Percentiles rank a stretch among this genome's conserved stretches.
These are phyloP conservation scores for Pestalotiopsis sp. DNA, from an alignment of 2,329 filamentous ascomycete species.

Conservation along the genomic window DNA sequence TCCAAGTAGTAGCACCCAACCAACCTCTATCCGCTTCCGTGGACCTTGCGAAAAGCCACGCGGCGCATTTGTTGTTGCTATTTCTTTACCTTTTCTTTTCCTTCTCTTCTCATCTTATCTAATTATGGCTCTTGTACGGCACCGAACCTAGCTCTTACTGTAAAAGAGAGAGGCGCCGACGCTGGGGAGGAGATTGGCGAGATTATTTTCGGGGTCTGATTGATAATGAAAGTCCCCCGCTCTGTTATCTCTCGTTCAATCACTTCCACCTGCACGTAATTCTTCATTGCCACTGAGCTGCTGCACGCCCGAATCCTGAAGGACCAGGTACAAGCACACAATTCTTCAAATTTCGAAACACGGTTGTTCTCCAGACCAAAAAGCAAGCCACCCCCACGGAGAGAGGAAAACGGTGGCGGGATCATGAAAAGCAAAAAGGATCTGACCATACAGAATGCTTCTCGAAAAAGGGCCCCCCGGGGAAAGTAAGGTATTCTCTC, in stretches of 20 bases:
- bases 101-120: neutral
- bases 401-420: neutral
- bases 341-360: neutral
- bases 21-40: no score
- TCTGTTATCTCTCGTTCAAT: neutral
- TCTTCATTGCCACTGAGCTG: neutral
- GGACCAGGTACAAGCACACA: neutral
- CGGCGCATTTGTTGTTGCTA: neutral
- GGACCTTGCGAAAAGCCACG: neutral
- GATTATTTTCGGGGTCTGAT: neutral
- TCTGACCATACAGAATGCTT: neutral
- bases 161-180: neutral
- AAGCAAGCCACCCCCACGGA: neutral
- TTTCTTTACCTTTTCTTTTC: neutral
- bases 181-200: neutral
- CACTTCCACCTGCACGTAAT: neutral
- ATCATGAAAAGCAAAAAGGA: no score
- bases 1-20: no score
- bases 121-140: neutral
- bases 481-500: neutral
- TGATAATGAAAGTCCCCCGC: neutral
- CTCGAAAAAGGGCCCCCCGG: neutral
- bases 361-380: neutral
- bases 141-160: neutral
- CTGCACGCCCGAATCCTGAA: neutral